These are phyloP conservation scores for Fomitopsis betulina DNA, from an alignment of 1,284 basidiomycete species.

Conservation along the genomic window DNA sequence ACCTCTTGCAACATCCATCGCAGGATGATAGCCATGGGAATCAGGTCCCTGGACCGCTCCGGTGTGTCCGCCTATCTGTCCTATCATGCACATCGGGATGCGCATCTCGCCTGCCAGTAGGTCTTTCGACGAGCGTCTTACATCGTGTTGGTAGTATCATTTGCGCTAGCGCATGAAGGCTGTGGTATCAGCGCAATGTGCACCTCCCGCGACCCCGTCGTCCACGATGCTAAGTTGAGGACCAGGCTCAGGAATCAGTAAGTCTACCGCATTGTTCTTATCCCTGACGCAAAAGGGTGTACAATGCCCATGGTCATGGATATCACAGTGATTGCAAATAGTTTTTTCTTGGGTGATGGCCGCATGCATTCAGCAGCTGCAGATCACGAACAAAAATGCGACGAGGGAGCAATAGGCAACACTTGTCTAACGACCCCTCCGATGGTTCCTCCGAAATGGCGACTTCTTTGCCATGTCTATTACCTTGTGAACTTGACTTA, in stretches of 20 bases:
- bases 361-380: background rate
- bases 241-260: background rate
- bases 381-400: background rate
- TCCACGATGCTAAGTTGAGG: background rate
- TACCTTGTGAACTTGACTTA: conserved; percentile 6
- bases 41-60: background rate
- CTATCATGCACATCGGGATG: background rate
- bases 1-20: background rate
- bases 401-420: background rate
- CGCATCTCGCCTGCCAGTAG: background rate
- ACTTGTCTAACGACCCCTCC: background rate
- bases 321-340: too few species aligned
- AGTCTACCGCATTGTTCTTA: background rate
- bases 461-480: conserved; percentile 4
- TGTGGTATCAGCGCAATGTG: background rate
- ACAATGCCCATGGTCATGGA: background rate
- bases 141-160: background rate
- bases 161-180: background rate
- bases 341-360: too few species aligned
- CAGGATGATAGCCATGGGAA: background rate
- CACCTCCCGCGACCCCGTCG: background rate
- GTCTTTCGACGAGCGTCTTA: background rate
- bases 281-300: background rate
- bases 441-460: background rate
- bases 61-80: conserved; percentile 1